Conservation (phyloP, 2,329 filamentous ascomycete species). For the Diaporthe caulivora region DNA sequence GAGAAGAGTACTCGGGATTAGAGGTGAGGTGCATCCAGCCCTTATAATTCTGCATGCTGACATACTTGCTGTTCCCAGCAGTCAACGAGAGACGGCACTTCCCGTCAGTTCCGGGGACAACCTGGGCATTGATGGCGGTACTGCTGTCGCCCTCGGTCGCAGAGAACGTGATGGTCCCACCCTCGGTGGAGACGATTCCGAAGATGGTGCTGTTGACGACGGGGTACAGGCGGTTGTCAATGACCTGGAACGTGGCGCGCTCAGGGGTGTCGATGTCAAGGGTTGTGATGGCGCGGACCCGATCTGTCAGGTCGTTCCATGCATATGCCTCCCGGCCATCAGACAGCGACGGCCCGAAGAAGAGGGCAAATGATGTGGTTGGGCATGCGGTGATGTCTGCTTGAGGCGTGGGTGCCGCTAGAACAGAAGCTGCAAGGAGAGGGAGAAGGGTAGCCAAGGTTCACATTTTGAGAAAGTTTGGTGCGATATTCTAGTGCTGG, state of each 20-base stretch:
- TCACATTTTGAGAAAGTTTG: not conserved
- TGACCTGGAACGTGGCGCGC: conserved; percentile 17
- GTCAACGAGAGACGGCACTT: conserved; percentile 20
- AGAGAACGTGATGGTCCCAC: not conserved
- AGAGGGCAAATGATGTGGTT: not conserved
- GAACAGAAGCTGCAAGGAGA: not conserved
- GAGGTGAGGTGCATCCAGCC: conserved; percentile 24
- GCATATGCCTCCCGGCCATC: conserved; percentile 2
- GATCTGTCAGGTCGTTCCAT: conserved; percentile 6
- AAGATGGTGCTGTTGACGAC: conserved; percentile 55
- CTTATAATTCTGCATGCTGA: conserved; percentile 27
- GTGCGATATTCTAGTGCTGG: not conserved
- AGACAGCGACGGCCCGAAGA: conserved; percentile 15
- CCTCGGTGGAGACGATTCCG: conserved; percentile 26
- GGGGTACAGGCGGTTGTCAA: conserved; percentile 17
- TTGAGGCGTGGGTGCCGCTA: conserved; percentile 7
- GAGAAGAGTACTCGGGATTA: conserved; percentile 5
- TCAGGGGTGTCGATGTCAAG: conserved; percentile 21
- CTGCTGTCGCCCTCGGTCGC: not conserved
- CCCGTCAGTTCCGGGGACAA: not conserved
- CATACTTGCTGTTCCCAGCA: not conserved
- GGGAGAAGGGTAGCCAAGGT: not conserved
- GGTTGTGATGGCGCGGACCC: conserved; percentile 1
- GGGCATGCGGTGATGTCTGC: not conserved
- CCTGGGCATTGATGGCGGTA: not conserved